Conservation (phyloP, 192 early-diverging fungal species). For the Geranomyces michiganensis region DNA sequence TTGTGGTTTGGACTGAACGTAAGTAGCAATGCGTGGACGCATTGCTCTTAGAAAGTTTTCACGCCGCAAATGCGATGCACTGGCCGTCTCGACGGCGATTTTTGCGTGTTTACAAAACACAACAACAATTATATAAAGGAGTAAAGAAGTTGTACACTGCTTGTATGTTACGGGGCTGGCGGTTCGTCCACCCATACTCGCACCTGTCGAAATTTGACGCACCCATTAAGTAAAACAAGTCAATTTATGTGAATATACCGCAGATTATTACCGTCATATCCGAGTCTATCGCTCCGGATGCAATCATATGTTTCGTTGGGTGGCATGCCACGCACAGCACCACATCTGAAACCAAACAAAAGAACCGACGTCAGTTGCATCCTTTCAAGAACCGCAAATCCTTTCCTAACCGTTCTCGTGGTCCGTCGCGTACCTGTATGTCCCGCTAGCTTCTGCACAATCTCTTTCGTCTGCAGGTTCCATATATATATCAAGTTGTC, state of each 20-base stretch:
- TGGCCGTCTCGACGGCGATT: too few species aligned
- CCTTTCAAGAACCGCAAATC: too few species aligned
- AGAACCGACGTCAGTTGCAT: background rate
- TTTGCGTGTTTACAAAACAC: too few species aligned
- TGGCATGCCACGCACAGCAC: slow-evolving; percentile 93
- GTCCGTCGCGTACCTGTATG: slow-evolving; percentile 75
- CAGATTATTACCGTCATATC: slow-evolving; percentile 63
- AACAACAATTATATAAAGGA: too few species aligned
- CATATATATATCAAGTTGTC: slow-evolving; percentile 95
- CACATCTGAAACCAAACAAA: slow-evolving; percentile 59
- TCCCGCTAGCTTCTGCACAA: slow-evolving; percentile 91
- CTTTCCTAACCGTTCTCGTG: slow-evolving; percentile 8
- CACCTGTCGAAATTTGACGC: background rate
- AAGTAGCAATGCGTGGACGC: too few species aligned
- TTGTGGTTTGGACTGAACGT: too few species aligned
- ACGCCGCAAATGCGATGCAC: too few species aligned
- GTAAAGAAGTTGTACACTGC: too few species aligned
- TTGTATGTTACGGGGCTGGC: background rate
- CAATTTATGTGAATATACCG: background rate
- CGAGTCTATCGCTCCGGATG: slow-evolving; percentile 87
- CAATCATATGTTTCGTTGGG: slow-evolving; percentile 93
- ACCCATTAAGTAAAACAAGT: background rate
- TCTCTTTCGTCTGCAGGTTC: slow-evolving; percentile 94
- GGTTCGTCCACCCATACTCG: slow-evolving; percentile 8
- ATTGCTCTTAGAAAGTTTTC: too few species aligned